These are phyloP conservation scores for Agapanthus africanus DNA, from an alignment of 106 monocot genomes.

Conservation along the genomic window DNA sequence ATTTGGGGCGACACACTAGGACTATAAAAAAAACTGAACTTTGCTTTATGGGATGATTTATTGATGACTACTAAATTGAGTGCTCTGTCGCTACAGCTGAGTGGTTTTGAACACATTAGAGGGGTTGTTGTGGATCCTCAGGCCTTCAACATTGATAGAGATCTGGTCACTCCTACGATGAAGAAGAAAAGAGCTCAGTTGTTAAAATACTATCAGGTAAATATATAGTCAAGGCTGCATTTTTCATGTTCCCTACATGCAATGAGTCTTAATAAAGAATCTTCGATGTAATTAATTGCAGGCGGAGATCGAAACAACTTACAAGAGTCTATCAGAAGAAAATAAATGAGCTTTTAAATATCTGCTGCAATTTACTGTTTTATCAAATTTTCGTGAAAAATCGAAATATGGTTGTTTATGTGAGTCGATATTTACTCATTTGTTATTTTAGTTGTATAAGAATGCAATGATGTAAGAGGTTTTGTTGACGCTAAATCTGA, in stretches of 20 bases:
- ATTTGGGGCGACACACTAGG: neutral
- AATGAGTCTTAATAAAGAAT: neutral
- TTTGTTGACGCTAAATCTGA: too few relatives aligned
- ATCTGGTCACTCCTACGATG: slow-evolving; percentile 75
- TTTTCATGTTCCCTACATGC: neutral
- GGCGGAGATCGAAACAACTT: slow-evolving; percentile 16
- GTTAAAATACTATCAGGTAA: slow-evolving; percentile 78
- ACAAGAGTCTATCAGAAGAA: slow-evolving; percentile 10
- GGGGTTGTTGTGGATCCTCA: slow-evolving; percentile 55
- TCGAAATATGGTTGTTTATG: too few relatives aligned
- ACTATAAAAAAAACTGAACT: neutral
- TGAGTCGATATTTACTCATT: too few relatives aligned
- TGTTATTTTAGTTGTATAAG: too few relatives aligned
- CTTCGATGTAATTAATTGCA: slow-evolving; percentile 2
- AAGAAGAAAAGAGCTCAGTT: slow-evolving; percentile 74
- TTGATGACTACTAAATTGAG: neutral
- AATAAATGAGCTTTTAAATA: slow-evolving; percentile 8
- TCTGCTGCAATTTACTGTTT: too few relatives aligned
- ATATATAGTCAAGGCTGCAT: neutral
- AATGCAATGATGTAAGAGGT: too few relatives aligned
- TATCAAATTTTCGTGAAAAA: too few relatives aligned
- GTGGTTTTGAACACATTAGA: slow-evolving; percentile 71
- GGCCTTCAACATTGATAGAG: slow-evolving; percentile 79
- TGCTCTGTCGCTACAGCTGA: slow-evolving; percentile 29
- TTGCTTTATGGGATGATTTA: neutral